phyloP scores from a whole-genome alignment of 192 early-diverging fungal species.

The Phlyctochytrium arcticum region DNA sequence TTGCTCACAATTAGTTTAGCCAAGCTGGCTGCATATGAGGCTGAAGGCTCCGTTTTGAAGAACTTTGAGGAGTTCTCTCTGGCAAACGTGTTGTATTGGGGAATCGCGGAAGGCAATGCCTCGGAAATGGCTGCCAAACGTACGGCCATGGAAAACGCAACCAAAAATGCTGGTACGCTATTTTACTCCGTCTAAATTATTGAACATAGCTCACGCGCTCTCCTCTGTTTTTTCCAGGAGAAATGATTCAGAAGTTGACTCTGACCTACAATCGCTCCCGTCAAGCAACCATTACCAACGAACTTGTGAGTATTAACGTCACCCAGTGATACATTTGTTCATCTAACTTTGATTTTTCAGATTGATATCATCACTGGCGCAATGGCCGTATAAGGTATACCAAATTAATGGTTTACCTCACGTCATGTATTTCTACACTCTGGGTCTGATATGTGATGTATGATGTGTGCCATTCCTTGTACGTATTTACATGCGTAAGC shows the following conservation, averaged over 20 bases:
- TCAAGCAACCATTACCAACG: conserved; percentile 98
- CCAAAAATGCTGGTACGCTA: conserved; percentile 85
- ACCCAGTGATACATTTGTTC: not conserved
- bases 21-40: conserved; percentile 88
- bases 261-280: conserved; percentile 96
- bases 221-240: conserved; percentile 28
- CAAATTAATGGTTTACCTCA: no score
- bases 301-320: conserved; percentile 62
- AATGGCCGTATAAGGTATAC: conserved; percentile 70
- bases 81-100: conserved; percentile 93
- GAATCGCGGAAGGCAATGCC: conserved; percentile 92
- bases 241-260: conserved; percentile 95
- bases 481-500: no score
- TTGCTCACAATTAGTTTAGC: conserved; percentile 22
- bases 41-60: conserved; percentile 81
- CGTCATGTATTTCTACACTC: no score
- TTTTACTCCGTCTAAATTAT: no score
- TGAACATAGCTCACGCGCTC: no score
- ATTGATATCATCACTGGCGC: conserved; percentile 97
- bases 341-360: conserved; percentile 12
- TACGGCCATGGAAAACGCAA: conserved; percentile 99
- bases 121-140: conserved; percentile 95
- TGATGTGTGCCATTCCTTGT: no score
- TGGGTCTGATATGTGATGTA: no score
- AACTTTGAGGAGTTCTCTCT: conserved; percentile 91